Base-by-base conservation (phyloP, 192 early-diverging fungal genomes). In the Rhizophagus sp. region DNA sequence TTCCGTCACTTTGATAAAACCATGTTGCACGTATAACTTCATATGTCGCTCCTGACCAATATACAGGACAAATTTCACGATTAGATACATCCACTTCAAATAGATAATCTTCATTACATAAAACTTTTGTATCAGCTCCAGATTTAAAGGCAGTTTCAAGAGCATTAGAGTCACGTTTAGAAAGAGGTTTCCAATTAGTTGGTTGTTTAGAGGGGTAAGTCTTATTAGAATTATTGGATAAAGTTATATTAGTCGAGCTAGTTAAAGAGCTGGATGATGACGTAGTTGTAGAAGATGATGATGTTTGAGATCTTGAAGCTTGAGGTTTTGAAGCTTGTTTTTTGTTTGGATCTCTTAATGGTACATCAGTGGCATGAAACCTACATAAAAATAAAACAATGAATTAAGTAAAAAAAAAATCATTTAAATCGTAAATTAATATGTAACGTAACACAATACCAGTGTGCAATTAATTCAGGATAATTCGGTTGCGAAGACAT, bases 1-100 rank as follows among this genome's bases (percentile, higher is more conserved):
- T 91, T 19, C 89, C 88, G 69, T 93, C 91, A 0, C 85, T 75
- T 65, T 89, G 85, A 73, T 91, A 85, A 85, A 96, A 96, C 95
- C 95, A 96, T 0, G 93, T 94, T 0, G 93, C 93, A 25, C 95
- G 86, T 63, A 93, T 86, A 52, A 96, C 90, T 61, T 96, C 94
- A 83, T 92, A 95, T 3, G 88, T 90, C 2, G 94, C 91, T 7
- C 95, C 95, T 65, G 90, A 83, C 95, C 95, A 96, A 81, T 95
- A 96, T 2, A 86, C 85, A 4, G 85, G 83, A 73, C 79, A 88
- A 27, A 95, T 90, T 70, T 90, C 91, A 79, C 87, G 85, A 41
- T 90, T 89, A 27, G 85, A 80, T 27, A 96, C 89, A 82, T 95
- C 88, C 30, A 94, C 94, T 83, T 96, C 93, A 85, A 92, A 95